Conservation (phyloP, 768 basidiomycete species). For the Pulveroboletus sp. region DNA sequence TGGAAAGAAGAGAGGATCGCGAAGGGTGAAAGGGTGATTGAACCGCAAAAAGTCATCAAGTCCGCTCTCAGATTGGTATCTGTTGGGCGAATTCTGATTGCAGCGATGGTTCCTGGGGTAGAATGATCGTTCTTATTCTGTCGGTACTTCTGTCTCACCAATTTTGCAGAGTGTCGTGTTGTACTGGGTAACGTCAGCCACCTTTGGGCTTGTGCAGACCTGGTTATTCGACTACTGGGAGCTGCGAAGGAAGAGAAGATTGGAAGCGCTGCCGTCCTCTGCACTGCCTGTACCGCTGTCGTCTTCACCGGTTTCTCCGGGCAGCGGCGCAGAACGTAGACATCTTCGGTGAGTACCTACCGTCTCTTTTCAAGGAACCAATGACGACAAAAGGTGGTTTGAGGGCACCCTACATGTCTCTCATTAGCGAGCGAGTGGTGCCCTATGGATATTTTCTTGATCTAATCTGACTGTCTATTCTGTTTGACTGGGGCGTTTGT, state of each 20-base stretch:
- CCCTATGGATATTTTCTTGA: slow-evolving; percentile 70
- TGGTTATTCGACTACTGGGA: slow-evolving; percentile 70
- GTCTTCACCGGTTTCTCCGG: not conserved
- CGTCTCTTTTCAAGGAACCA: slow-evolving; percentile 18
- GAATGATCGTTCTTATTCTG: slow-evolving; percentile 13
- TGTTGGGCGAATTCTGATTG: slow-evolving; percentile 61
- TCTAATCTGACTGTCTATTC: slow-evolving; percentile 76
- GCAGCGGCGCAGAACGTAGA: slow-evolving; percentile 15
- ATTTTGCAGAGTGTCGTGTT: slow-evolving; percentile 50
- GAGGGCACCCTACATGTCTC: slow-evolving; percentile 52
- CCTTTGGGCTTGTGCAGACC: slow-evolving; percentile 68
- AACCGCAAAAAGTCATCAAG: slow-evolving; percentile 50
- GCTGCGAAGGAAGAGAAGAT: slow-evolving; percentile 32
- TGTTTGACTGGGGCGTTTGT: not conserved
- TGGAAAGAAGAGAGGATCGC: slow-evolving; percentile 41
- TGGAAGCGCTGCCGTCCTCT: slow-evolving; percentile 1
- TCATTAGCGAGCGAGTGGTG: slow-evolving; percentile 35
- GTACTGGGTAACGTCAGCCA: slow-evolving; percentile 76
- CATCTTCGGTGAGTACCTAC: slow-evolving; percentile 12
- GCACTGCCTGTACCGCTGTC: not conserved
- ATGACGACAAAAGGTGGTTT: slow-evolving; percentile 75
- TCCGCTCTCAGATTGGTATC: slow-evolving; percentile 52
- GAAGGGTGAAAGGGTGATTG: slow-evolving; percentile 41
- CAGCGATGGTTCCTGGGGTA: slow-evolving; percentile 69
- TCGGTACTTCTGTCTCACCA: slow-evolving; percentile 1